Percentiles rank a stretch among this genome's conserved stretches.
Evolutionary conservation across 2,329 filamentous ascomycete species (phyloP).

Genomic region (Cordyceps cicadae): DNA sequence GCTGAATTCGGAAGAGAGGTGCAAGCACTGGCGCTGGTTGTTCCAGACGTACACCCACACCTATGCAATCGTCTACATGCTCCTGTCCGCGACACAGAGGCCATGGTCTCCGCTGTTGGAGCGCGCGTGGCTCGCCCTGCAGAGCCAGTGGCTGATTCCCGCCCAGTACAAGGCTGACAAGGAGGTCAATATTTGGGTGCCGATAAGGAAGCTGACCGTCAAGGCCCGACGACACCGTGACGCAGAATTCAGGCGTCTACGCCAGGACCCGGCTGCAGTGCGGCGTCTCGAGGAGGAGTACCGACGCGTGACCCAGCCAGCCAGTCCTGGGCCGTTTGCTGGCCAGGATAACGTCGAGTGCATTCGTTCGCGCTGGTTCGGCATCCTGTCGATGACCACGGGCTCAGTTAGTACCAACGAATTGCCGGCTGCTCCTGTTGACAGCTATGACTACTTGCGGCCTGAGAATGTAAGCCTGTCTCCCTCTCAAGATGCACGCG

Average conservation of each 20-base stretch:
- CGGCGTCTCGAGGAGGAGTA: slow-evolving; percentile 24
- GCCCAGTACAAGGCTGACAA: slow-evolving; percentile 20
- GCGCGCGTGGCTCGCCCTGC: slow-evolving; percentile 38
- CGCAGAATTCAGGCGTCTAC: slow-evolving; percentile 27
- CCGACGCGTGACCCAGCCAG: slow-evolving; percentile 18
- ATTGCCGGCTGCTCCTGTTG: neutral
- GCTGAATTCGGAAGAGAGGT: slow-evolving; percentile 41
- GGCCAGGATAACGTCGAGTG: slow-evolving; percentile 16
- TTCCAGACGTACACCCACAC: slow-evolving; percentile 53
- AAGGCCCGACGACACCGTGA: slow-evolving; percentile 30
- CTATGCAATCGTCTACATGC: slow-evolving; percentile 48
- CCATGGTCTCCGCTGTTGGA: slow-evolving; percentile 39
- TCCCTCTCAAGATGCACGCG: neutral
- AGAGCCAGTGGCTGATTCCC: slow-evolving; percentile 36
- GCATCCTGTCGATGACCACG: slow-evolving; percentile 18
- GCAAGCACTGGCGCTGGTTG: slow-evolving; percentile 48
- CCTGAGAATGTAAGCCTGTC: neutral
- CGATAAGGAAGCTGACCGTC: slow-evolving; percentile 31
- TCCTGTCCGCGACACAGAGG: slow-evolving; percentile 41
- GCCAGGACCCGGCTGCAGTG: slow-evolving; percentile 19
- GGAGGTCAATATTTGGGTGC: slow-evolving; percentile 31
- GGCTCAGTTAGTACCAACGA: neutral
- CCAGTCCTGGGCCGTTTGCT: slow-evolving; percentile 22
- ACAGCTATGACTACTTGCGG: no score
- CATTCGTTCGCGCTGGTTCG: slow-evolving; percentile 25